These are phyloP conservation scores for Huntiella abstrusa DNA, from an alignment of 2,329 filamentous ascomycete genomes.

Conservation along the genomic window DNA sequence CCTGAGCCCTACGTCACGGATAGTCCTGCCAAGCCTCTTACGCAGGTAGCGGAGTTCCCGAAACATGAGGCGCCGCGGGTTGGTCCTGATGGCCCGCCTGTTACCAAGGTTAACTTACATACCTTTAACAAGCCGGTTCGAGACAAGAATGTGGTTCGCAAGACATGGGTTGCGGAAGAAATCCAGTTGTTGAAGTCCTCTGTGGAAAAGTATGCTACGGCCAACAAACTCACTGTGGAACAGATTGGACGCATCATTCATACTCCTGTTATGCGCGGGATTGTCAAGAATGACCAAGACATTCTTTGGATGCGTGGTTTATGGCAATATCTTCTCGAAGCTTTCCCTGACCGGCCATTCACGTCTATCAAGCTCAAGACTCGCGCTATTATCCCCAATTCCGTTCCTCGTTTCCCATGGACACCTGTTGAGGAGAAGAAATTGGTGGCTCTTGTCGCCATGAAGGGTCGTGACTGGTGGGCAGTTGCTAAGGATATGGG, in stretches of 20 bases:
- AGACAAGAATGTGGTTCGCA: neutral
- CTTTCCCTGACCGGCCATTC: conserved; percentile 5
- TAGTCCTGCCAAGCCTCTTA: no score
- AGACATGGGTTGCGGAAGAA: conserved; percentile 6
- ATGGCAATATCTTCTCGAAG: conserved; percentile 1
- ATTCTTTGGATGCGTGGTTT: conserved; percentile 1
- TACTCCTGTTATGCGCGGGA: conserved; percentile 8
- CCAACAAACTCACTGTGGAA: conserved; percentile 1
- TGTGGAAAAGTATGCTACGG: conserved; percentile 1
- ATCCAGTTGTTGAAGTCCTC: neutral
- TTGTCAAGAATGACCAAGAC: conserved; percentile 3
- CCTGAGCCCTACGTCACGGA: no score
- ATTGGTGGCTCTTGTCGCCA: neutral
- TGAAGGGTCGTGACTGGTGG: conserved; percentile 6
- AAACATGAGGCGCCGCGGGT: no score
- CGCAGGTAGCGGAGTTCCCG: no score
- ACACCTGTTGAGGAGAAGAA: conserved; percentile 3
- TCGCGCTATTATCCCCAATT: conserved; percentile 4
- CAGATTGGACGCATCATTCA: conserved; percentile 5
- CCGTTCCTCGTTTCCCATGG: neutral
- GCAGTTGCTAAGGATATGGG: conserved; percentile 1
- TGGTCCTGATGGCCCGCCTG: neutral
- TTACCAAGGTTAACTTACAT: no score
- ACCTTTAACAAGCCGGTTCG: no score
- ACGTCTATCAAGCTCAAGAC: conserved; percentile 4